A percentile compares a stretch with the other conserved stretches of the same genome.
Evolutionary conservation across 2,329 filamentous ascomycete species (phyloP).

Genomic region (Escovopsis sp.): DNA sequence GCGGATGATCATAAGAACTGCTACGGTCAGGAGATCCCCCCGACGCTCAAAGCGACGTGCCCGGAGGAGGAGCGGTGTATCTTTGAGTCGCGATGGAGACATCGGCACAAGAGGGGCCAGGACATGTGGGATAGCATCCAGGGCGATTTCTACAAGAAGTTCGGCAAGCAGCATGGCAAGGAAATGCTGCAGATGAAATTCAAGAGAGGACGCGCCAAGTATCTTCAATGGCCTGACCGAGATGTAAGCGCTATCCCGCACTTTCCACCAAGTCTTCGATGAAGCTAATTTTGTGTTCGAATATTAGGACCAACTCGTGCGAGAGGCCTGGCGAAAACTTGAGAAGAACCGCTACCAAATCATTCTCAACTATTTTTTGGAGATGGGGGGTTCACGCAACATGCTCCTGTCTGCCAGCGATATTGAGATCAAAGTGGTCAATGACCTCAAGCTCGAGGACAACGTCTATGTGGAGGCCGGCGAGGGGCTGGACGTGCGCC

Average conservation of each 20-base stretch:
- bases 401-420: slow-evolving; percentile 34
- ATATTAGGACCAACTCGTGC: slow-evolving; percentile 27
- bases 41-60: slow-evolving; percentile 27
- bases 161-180: slow-evolving; percentile 24
- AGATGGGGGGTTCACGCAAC: slow-evolving; percentile 32
- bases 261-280: no score
- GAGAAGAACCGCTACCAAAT: slow-evolving; percentile 28
- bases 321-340: slow-evolving; percentile 23
- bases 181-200: slow-evolving; percentile 42
- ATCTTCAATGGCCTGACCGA: slow-evolving; percentile 29
- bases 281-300: no score
- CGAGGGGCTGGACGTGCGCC: slow-evolving; percentile 20
- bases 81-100: slow-evolving; percentile 31
- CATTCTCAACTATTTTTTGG: slow-evolving; percentile 29
- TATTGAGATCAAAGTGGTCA: slow-evolving; percentile 33
- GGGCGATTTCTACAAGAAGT: slow-evolving; percentile 22
- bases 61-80: slow-evolving; percentile 33
- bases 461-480: slow-evolving; percentile 24
- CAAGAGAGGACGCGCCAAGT: slow-evolving; percentile 32
- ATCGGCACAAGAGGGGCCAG: slow-evolving; percentile 33
- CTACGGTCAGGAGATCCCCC: slow-evolving; percentile 17
- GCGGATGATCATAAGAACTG: slow-evolving; percentile 21
- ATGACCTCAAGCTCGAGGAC: slow-evolving; percentile 24
- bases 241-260: slow-evolving; percentile 36
- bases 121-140: slow-evolving; percentile 44